Evolutionary conservation across 768 basidiomycete species (phyloP).

Genomic region (Tulasnella sp.): DNA sequence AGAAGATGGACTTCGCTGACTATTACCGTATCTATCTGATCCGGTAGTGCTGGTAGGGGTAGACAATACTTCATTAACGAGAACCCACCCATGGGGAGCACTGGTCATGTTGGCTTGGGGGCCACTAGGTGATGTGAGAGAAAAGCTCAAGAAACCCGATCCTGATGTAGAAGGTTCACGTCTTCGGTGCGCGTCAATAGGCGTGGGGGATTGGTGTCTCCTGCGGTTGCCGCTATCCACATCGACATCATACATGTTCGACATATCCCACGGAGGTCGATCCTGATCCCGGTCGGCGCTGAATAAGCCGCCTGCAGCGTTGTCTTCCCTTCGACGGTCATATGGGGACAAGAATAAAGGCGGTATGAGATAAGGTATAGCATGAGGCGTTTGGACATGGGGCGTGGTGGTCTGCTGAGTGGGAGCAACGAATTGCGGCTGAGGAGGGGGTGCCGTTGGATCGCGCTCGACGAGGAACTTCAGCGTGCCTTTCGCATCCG

Average conservation of each 20-base stretch:
- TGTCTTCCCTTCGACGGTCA: constrained; percentile 2
- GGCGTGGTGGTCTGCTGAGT: background rate
- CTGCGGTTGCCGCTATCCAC: constrained; percentile 13
- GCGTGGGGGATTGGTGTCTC: constrained; percentile 37
- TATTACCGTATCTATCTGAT: background rate
- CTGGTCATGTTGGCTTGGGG: constrained; percentile 8
- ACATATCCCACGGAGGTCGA: constrained; percentile 24
- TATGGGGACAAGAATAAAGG: constrained; percentile 9
- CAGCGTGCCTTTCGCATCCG: constrained; percentile 73
- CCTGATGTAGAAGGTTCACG: constrained; percentile 24
- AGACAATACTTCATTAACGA: constrained; percentile 3
- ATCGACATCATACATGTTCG: constrained; percentile 24
- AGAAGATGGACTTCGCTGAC: background rate
- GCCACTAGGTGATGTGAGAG: constrained; percentile 14
- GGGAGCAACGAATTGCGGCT: background rate
- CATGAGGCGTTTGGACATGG: constrained; percentile 7
- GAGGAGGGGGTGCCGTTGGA: constrained; percentile 31
- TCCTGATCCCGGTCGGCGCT: constrained; percentile 10
- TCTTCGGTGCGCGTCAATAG: constrained; percentile 42
- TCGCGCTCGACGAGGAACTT: constrained; percentile 74
- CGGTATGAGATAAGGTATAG: background rate
- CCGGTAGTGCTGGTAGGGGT: background rate
- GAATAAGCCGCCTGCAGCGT: background rate
- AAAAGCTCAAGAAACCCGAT: constrained; percentile 13
- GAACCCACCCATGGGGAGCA: constrained; percentile 22